Conservation (phyloP, 2,329 filamentous ascomycete species). For the Alternaria novae-zelandiae region DNA sequence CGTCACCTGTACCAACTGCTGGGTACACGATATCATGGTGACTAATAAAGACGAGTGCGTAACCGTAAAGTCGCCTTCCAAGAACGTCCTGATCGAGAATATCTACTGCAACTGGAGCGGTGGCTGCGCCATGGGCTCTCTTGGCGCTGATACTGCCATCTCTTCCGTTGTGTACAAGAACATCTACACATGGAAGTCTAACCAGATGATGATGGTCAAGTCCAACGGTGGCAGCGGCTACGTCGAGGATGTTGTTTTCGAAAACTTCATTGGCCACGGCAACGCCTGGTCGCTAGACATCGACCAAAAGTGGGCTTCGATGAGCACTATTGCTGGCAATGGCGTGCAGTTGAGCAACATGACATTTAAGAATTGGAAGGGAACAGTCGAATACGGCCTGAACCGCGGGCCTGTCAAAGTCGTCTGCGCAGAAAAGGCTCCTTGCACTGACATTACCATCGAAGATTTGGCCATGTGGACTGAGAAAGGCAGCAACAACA, state of each 20-base stretch:
- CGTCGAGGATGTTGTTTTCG: conserved; percentile 58
- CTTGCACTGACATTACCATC: conserved; percentile 61
- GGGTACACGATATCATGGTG: conserved; percentile 66
- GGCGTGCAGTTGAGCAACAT: conserved; percentile 62
- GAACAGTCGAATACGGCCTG: conserved; percentile 58
- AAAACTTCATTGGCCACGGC: conserved; percentile 66
- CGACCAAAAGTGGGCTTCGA: conserved; percentile 60
- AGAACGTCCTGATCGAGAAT: conserved; percentile 64
- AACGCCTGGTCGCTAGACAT: conserved; percentile 66
- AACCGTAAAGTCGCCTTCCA: conserved; percentile 58
- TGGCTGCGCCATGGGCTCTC: conserved; percentile 64
- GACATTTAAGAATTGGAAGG: conserved; percentile 63
- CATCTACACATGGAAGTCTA: conserved; percentile 64
- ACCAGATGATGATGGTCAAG: conserved; percentile 71
- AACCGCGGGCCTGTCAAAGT: conserved; percentile 62
- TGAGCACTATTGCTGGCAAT: conserved; percentile 51
- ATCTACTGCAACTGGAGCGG: conserved; percentile 69
- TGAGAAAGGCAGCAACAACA: conserved; percentile 51
- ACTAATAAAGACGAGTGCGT: conserved; percentile 69
- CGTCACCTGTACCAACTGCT: conserved; percentile 62
- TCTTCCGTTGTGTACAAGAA: conserved; percentile 62
- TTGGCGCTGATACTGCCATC: conserved; percentile 58
- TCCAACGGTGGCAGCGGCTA: conserved; percentile 63
- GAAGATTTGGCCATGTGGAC: conserved; percentile 62
- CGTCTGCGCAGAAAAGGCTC: conserved; percentile 57